phyloP scores from a whole-genome alignment of 441 rosid species.

The Pelargonium cotyledonis region DNA sequence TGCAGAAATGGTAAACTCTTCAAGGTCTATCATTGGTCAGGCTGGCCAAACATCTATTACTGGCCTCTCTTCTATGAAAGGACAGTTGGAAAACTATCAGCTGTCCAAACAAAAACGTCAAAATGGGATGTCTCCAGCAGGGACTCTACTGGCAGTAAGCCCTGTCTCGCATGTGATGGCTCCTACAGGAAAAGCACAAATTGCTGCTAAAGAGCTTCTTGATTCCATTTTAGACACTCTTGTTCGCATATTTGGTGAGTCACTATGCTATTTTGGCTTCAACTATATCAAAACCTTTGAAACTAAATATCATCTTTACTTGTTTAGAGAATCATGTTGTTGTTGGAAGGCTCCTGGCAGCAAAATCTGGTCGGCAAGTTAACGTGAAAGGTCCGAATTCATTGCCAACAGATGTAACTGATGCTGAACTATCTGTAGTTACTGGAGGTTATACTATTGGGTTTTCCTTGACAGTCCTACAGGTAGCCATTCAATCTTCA shows the following conservation, averaged over 20 bases:
- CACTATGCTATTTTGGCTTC: constrained; percentile 14
- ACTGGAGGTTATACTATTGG: constrained; percentile 96
- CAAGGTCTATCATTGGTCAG: constrained; percentile 53
- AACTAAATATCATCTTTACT: constrained; percentile 25
- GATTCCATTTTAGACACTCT: constrained; percentile 79
- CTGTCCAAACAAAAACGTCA: constrained; percentile 67
- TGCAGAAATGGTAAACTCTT: constrained; percentile 51
- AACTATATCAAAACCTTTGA: constrained; percentile 15
- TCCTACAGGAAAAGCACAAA: constrained; percentile 94
- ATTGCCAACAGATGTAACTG: constrained; percentile 49
- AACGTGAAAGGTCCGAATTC: constrained; percentile 65
- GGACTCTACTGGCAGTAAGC: constrained; percentile 74
- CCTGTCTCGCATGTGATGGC: constrained; percentile 97
- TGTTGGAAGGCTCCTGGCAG: constrained; percentile 89
- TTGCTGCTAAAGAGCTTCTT: constrained; percentile 82
- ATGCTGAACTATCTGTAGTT: constrained; percentile 74
- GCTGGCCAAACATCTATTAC: constrained; percentile 38
- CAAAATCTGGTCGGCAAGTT: constrained; percentile 51
- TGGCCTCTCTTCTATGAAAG: constrained; percentile 50
- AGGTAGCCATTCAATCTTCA: constrained; percentile 37
- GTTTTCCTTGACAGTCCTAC: constrained; percentile 88
- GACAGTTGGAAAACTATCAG: constrained; percentile 62
- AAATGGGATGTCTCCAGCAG: constrained; percentile 67
- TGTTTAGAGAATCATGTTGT: constrained; percentile 82
- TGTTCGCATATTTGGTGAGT: constrained; percentile 86